Evolutionary conservation across 148 eudicot genomes (phyloP), one percentile per base, ranked within the genome.

Genomic region (Arbutus unedo): DNA sequence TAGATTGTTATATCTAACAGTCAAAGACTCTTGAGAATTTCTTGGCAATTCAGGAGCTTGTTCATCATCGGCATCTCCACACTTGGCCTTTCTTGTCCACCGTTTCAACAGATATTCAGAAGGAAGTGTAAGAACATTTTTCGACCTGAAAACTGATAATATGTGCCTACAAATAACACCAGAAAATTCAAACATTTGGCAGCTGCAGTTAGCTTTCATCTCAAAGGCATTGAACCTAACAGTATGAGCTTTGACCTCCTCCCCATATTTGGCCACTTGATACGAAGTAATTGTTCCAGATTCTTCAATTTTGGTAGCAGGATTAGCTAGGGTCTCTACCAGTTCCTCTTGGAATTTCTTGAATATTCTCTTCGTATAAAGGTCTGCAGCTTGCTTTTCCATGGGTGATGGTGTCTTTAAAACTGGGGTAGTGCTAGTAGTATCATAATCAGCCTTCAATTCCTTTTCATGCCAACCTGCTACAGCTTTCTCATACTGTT

Each of bases 51-150:
- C 83, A 75, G 73, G 56, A 74, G 47, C 55, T n/a, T 21, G 80
- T 60, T 82, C 81, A 79, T 82, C 81, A 18, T 41, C 19, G 2
- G 66, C 76, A 59, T 78, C 81, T 54, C 84, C 84, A 71, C 59
- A 72, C 71, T 73, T 81, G 31, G 87, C 87, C 82, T 82, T 85
- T 78, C 56, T 85, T 53, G 87, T 85, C 87, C 87, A 85, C 25
- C 87, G 68, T 72, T 82, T 85, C 68, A 85, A 51, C 1, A 85
- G 56, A 78, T 85, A 85, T 11, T 78, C 84, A 19, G 82, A 82
- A 16, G 87, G 87, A 70, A 85, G 84, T 44, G 84, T 85, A 53
- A 85, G 87, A 38, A 85, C 87, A 59, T 85, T 85, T 85, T 81
- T 82, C 2, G 84, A 74, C 43, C 84, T 85, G 71, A 85, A 85